Evolutionary conservation across 2,329 filamentous ascomycete genomes (phyloP).

Genomic region (Paracoccidioides brasiliensis): DNA sequence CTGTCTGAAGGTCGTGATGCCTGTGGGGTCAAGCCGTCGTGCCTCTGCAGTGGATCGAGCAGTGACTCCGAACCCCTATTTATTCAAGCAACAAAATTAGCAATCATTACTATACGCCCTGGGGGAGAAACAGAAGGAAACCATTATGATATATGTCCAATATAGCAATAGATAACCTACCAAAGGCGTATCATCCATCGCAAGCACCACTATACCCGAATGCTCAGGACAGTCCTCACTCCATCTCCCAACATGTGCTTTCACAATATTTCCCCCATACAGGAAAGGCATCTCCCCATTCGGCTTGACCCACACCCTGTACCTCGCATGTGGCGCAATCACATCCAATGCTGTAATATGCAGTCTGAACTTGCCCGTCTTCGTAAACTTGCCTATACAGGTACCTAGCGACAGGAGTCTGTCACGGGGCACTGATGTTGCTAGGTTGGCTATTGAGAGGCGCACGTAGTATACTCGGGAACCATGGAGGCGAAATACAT

Average conservation of each 20-base stretch:
- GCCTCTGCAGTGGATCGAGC: slow-evolving; percentile 77
- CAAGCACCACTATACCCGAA: slow-evolving; percentile 77
- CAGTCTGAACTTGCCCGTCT: slow-evolving; percentile 87
- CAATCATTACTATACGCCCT: not conserved
- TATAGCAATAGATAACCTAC: slow-evolving; percentile 25
- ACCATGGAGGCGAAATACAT: slow-evolving; percentile 74
- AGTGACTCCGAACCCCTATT: slow-evolving; percentile 80
- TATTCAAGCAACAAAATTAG: slow-evolving; percentile 1
- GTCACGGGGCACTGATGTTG: slow-evolving; percentile 69
- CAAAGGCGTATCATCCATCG: slow-evolving; percentile 78
- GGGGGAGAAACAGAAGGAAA: not conserved
- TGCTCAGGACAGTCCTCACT: slow-evolving; percentile 89
- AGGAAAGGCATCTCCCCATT: slow-evolving; percentile 97
- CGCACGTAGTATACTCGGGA: slow-evolving; percentile 85
- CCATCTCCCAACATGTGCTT: slow-evolving; percentile 70
- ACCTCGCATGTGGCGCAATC: slow-evolving; percentile 78
- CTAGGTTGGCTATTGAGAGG: slow-evolving; percentile 78
- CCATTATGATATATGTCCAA: not conserved
- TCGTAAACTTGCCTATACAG: slow-evolving; percentile 83
- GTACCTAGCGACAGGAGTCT: slow-evolving; percentile 78
- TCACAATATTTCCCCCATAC: slow-evolving; percentile 82
- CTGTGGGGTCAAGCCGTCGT: slow-evolving; percentile 75
- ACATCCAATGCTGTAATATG: slow-evolving; percentile 81
- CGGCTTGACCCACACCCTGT: slow-evolving; percentile 93
- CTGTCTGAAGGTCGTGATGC: slow-evolving; percentile 78